A percentile compares a stretch with the other conserved stretches of the same genome.
Evolutionary conservation across 768 basidiomycete species (phyloP).

Genomic region (Tulasnella sp.): DNA sequence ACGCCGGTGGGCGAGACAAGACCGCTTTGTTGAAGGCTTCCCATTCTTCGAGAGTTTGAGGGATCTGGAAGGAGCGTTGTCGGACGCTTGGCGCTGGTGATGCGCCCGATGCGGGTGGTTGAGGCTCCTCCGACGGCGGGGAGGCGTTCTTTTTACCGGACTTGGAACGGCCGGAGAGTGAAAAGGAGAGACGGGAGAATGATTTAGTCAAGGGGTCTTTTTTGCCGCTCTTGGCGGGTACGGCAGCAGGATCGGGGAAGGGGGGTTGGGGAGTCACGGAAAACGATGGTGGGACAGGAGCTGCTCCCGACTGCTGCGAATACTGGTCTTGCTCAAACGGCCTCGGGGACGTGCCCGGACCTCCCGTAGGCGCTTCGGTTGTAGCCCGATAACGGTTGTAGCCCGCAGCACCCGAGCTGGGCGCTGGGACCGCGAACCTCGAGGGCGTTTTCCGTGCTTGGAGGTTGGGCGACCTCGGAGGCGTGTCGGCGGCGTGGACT

Average conservation of each 20-base stretch:
- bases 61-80: neutral
- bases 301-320: too few relatives aligned
- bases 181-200: neutral
- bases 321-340: too few relatives aligned
- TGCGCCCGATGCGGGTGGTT: neutral
- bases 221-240: neutral
- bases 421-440: constrained; percentile 7
- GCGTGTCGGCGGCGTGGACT: neutral
- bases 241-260: neutral
- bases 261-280: neutral
- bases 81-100: neutral
- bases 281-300: neutral
- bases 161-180: neutral
- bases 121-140: neutral
- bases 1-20: neutral
- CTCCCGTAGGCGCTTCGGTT: too few relatives aligned
- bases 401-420: neutral
- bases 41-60: constrained; percentile 5
- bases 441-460: neutral
- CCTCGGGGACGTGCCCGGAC: too few relatives aligned
- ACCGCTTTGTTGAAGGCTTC: neutral
- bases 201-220: neutral
- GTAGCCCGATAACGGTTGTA: neutral
- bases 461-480: neutral
- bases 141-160: neutral